A percentile compares a stretch with the other conserved stretches of the same genome.
These are phyloP conservation scores for Fragosphaeria purpurea DNA, from an alignment of 2,329 filamentous ascomycete genomes.

Conservation along the genomic window DNA sequence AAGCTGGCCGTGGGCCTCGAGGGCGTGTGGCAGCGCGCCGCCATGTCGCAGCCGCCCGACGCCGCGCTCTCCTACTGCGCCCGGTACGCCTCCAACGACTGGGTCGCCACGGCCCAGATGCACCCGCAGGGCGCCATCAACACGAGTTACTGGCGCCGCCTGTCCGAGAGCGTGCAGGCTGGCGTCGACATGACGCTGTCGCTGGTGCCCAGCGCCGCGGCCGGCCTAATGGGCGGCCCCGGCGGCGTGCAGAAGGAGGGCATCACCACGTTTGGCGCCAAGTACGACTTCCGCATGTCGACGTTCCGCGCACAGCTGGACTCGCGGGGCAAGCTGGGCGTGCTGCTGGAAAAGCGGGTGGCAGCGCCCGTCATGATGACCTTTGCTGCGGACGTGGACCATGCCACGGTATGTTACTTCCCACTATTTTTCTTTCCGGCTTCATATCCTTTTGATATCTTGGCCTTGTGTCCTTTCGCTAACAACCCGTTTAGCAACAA, in stretches of 20 bases:
- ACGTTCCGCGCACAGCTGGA: constrained; percentile 95
- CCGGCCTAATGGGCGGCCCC: constrained; percentile 62
- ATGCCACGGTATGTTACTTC: constrained; percentile 65
- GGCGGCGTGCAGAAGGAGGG: constrained; percentile 77
- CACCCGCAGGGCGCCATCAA: constrained; percentile 81
- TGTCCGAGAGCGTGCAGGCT: constrained; percentile 92
- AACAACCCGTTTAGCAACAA: constrained; percentile 56
- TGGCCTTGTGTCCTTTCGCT: constrained; percentile 12
- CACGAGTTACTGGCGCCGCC: constrained; percentile 84
- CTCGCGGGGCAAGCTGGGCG: constrained; percentile 86
- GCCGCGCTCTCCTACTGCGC: constrained; percentile 82
- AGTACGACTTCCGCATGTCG: constrained; percentile 95
- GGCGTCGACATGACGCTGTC: constrained; percentile 91
- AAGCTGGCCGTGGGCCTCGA: constrained; percentile 81
- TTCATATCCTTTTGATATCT: no score
- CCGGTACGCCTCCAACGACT: constrained; percentile 84
- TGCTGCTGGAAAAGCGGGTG: constrained; percentile 89
- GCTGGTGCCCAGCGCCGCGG: constrained; percentile 47
- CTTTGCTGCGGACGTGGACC: constrained; percentile 93
- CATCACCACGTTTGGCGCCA: constrained; percentile 81
- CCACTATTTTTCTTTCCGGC: neutral
- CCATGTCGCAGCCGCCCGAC: constrained; percentile 78
- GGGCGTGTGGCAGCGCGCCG: constrained; percentile 84
- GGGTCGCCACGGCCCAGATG: constrained; percentile 85
- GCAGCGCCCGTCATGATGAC: constrained; percentile 87